Base-by-base conservation (phyloP, 306 rosid genomes). In the Benincasa hispida region DNA sequence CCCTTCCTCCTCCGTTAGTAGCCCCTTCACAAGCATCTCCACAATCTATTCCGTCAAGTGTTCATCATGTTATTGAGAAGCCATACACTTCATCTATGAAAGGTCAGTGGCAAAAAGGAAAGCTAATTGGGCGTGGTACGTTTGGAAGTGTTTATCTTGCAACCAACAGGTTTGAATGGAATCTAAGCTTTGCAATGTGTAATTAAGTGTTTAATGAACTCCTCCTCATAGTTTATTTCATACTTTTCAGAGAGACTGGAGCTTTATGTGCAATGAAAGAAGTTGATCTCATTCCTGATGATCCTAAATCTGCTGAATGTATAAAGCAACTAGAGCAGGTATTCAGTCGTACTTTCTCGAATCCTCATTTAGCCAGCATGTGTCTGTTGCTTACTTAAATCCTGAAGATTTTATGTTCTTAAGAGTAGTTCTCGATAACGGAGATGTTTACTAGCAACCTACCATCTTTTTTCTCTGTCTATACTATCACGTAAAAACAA, bases 231-330 rank as follows among this genome's bases (percentile, higher is more conserved):
- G 51, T 74, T 72, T 61, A 56, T 55, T 80, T 45, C 81, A 65
- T 68, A 28, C 76, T 6, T 82, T 79, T 53, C 76, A 93, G 98
- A 69, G 91, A 86, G 82, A 93, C 94, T 0, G 98, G 98, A 81
- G 97, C 98, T 78, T 90, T 91, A 19, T 93, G 98, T 82, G 98
- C 98, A 50, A 83, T 93, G 97, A 93, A 93, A 86, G 98, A 90
- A 86, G 98, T 93, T 79, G 97, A 93, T 65, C 82, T 93, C 82
- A 87, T 93, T 83, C 92, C 85, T 15, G 97, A 93, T 86, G 98
- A 91, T 83, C 89, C 97, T 79, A 91, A 93, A 77, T 88, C 88
- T 84, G 88, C 90, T 41, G 97, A 91, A 80, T 77, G 89, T 85
- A 82, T 90, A 58, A 93, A 88, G 88, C 98, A 91, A 77, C 87